Percentiles rank a stretch among this genome's conserved stretches.
These are phyloP conservation scores for Aspergillus conjunctus DNA, from an alignment of 495 filamentous ascomycete species.

Conservation along the genomic window DNA sequence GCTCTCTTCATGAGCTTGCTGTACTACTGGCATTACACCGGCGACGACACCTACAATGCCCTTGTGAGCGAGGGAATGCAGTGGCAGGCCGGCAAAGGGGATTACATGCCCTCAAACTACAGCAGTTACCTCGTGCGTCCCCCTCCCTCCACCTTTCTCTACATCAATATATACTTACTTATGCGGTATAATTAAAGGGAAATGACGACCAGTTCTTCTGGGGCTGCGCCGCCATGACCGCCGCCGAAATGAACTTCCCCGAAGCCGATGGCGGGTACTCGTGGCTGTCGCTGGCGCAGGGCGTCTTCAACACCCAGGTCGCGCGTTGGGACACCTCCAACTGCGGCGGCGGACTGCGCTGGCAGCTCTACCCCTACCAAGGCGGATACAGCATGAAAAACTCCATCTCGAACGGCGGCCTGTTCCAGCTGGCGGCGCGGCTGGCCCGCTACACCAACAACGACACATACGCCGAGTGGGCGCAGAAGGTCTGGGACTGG, in stretches of 20 bases:
- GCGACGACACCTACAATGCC: slow-evolving; percentile 55
- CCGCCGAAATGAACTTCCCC: slow-evolving; percentile 53
- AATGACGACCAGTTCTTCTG: slow-evolving; percentile 64
- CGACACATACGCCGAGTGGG: slow-evolving; percentile 67
- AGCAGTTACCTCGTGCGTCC: slow-evolving; percentile 40
- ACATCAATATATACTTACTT: not conserved
- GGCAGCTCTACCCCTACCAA: slow-evolving; percentile 58
- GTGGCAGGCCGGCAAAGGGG: slow-evolving; percentile 49
- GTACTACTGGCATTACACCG: slow-evolving; percentile 59
- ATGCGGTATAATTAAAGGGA: slow-evolving; percentile 37
- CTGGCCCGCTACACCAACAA: slow-evolving; percentile 68
- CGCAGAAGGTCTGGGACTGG: slow-evolving; percentile 69
- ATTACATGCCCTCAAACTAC: slow-evolving; percentile 52
- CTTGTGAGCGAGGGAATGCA: slow-evolving; percentile 52
- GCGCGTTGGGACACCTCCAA: slow-evolving; percentile 51
- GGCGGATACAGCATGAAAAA: slow-evolving; percentile 67
- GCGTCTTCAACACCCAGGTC: slow-evolving; percentile 75
- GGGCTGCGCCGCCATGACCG: slow-evolving; percentile 58
- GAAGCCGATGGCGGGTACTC: slow-evolving; percentile 54
- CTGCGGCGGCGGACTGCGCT: slow-evolving; percentile 56
- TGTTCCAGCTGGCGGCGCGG: slow-evolving; percentile 70
- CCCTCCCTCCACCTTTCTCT: not conserved
- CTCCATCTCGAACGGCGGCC: slow-evolving; percentile 66
- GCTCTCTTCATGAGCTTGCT: slow-evolving; percentile 57
- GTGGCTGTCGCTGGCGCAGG: slow-evolving; percentile 76